Conservation (phyloP, 2,329 filamentous ascomycete genomes). For the Allantophomopsis lycopodina region DNA sequence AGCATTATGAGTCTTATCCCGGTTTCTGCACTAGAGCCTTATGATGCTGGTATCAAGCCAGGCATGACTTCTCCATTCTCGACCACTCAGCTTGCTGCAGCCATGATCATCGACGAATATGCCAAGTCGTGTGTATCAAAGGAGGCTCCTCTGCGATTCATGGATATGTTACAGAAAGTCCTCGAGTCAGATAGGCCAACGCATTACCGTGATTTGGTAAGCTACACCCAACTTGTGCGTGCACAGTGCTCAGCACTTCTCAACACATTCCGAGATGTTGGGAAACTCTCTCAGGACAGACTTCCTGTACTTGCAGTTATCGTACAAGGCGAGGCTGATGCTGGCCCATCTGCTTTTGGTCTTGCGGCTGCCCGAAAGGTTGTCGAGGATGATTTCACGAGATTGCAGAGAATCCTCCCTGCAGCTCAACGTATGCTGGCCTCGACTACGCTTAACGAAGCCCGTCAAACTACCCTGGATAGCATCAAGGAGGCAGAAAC, state of each 20-base stretch:
- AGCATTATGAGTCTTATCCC: constrained; percentile 69
- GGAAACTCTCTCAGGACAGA: constrained; percentile 62
- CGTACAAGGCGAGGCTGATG: constrained; percentile 84
- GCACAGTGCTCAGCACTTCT: constrained; percentile 85
- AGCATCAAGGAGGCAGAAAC: constrained; percentile 70
- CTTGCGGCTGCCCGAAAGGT: constrained; percentile 80
- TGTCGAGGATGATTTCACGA: constrained; percentile 72
- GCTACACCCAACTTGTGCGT: constrained; percentile 76
- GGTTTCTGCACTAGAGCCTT: constrained; percentile 43
- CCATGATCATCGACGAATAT: constrained; percentile 80
- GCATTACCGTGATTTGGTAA: constrained; percentile 82
- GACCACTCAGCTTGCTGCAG: constrained; percentile 73
- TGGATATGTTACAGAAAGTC: constrained; percentile 54
- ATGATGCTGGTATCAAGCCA: constrained; percentile 49
- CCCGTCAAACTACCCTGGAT: constrained; percentile 51
- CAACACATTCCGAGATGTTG: constrained; percentile 83
- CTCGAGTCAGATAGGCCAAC: constrained; percentile 70
- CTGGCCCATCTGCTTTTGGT: constrained; percentile 86
- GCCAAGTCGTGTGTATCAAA: constrained; percentile 43
- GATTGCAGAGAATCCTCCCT: constrained; percentile 75
- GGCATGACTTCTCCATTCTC: constrained; percentile 62
- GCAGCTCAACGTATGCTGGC: constrained; percentile 80
- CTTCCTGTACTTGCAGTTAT: constrained; percentile 77
- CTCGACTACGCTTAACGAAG: constrained; percentile 64
- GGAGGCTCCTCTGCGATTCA: constrained; percentile 42